Percentiles rank a stretch among this genome's conserved stretches.
Conservation (phyloP, 2,329 filamentous ascomycete genomes). For the Coniochaeta sp. region DNA sequence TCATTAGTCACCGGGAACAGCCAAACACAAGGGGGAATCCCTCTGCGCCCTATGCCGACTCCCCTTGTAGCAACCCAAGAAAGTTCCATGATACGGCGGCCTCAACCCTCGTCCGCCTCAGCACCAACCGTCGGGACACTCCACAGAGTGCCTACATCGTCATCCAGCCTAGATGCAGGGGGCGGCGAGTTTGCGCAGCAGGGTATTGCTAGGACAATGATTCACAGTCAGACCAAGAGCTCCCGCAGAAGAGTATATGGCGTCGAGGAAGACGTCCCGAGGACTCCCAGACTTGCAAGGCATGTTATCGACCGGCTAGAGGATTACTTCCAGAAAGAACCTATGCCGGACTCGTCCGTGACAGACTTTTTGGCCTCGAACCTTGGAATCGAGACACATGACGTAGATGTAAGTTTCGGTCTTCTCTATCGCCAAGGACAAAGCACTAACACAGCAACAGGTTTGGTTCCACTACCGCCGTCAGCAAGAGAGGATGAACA, state of each 20-base stretch:
- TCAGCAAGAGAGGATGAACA: constrained; percentile 37
- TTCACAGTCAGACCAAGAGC: background rate
- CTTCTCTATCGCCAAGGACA: background rate
- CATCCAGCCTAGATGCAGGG: background rate
- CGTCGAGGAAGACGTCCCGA: background rate
- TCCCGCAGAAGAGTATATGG: background rate
- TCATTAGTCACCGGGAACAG: background rate
- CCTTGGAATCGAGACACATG: constrained; percentile 40
- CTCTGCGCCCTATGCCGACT: background rate
- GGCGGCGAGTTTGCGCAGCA: background rate
- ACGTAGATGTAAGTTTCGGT: constrained; percentile 37
- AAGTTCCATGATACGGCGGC: background rate
- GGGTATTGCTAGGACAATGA: background rate
- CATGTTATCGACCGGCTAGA: constrained; percentile 45
- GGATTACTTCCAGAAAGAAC: constrained; percentile 41
- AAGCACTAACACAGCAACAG: constrained; percentile 12
- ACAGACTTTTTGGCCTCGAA: constrained; percentile 48
- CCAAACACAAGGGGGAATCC: background rate
- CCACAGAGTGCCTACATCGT: background rate
- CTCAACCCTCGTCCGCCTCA: background rate
- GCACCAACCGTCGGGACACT: background rate
- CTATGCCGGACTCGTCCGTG: constrained; percentile 40
- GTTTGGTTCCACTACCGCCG: constrained; percentile 48
- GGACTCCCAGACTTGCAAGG: constrained; percentile 32
- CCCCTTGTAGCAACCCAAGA: background rate